Conservation (phyloP, 2,329 filamentous ascomycete genomes). For the Sordariomycetes sp. region DNA sequence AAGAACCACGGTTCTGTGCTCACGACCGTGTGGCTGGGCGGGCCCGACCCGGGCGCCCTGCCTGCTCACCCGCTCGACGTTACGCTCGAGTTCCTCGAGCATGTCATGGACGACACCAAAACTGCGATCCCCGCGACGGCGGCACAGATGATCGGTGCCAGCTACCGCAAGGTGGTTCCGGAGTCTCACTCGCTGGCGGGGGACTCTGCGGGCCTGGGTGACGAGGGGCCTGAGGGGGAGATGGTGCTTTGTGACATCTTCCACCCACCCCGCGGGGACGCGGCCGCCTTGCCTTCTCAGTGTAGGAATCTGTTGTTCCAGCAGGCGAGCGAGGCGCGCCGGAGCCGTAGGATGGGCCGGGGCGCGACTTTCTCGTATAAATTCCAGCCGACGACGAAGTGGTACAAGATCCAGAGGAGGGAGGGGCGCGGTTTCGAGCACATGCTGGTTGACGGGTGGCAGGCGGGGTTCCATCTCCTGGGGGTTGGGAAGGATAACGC, state of each 20-base stretch:
- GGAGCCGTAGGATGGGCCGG: background rate
- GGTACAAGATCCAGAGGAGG: conserved; percentile 33
- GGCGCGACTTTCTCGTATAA: conserved; percentile 18
- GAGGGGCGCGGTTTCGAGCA: conserved; percentile 37
- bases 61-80: conserved; percentile 22
- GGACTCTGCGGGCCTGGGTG: background rate
- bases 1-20: conserved; percentile 21
- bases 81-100: conserved; percentile 23
- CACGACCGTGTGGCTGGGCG: conserved; percentile 30
- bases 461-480: conserved; percentile 9
- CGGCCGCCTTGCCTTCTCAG: background rate
- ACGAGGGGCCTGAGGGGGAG: background rate
- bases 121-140: background rate
- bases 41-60: conserved; percentile 9
- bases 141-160: background rate
- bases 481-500: background rate
- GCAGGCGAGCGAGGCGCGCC: background rate
- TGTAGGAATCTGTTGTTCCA: background rate
- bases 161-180: background rate
- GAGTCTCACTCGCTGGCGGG: background rate
- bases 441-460: conserved; percentile 29
- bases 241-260: background rate
- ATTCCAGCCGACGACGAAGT: conserved; percentile 33
- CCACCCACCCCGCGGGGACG: conserved; percentile 1
- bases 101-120: conserved; percentile 9